Evolutionary conservation across 225 moss, liverwort and hornwort species (phyloP), one percentile per base, ranked within the genome.

Genomic region (Bryum argenteum): DNA sequence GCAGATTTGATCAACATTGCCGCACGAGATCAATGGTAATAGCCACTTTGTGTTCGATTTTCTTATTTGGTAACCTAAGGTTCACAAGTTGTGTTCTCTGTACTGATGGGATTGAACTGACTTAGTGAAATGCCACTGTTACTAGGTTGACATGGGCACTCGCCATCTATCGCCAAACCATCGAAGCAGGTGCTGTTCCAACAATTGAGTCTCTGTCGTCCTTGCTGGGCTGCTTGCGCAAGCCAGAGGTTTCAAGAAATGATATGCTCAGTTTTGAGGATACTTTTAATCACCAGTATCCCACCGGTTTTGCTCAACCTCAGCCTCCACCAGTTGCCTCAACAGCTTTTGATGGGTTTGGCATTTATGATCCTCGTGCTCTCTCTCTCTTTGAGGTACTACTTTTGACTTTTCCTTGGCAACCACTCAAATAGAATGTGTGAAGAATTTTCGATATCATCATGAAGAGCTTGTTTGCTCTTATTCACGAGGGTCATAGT

Each of bases 191-290:
- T 60, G 81, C 78, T 10, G 71, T 75, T 75, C 97, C 97, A 16
- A 91, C 90, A 66, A 82, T 98, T 20, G 85, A 87, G 59, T 81
- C 89, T n/a, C 82, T 98, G 15, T 88, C 94, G 17, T 81, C 70
- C 69, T 83, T 98, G 66, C 70, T 94, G 82, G 97, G 97, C 69
- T 98, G 92, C 79, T 87, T 98, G 87, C 97, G 97, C 43, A 92
- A 87, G 74, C 87, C 88, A 57, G 94, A 92, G 80, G 73, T 84
- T 77, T 58, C 78, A 44, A 39, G 50, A 33, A 61, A 37, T 43
- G 69, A 64, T 39, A 57, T 77, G 22, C 56, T 45, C 42, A 65
- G 68, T 63, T 85, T 88, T 58, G 85, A 85, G 37, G 89, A 93
- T 62, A 80, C 61, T n/a, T 33, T 33, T 4, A 24, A 59, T 41